Conservation (phyloP, 257 asterid genomes). For the Solanum ossicruentum region DNA sequence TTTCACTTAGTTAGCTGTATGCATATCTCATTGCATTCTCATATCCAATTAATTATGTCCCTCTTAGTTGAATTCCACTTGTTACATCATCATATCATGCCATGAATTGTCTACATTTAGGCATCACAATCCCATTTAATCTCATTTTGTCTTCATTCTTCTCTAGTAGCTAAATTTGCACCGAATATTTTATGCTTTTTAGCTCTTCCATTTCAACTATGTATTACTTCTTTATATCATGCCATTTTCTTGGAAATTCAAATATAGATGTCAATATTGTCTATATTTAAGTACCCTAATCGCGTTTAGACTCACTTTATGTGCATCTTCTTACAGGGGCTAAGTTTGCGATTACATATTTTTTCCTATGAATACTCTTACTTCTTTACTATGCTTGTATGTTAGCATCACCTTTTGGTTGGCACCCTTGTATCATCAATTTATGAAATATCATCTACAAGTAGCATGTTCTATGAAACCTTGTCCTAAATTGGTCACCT, state of each 20-base stretch:
- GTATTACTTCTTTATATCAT: neutral
- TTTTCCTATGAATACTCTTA: neutral
- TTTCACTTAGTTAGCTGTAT: neutral
- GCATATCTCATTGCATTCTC: neutral
- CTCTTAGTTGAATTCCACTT: neutral
- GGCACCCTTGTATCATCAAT: neutral
- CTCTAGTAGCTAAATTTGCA: neutral
- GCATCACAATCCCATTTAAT: neutral
- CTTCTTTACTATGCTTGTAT: neutral
- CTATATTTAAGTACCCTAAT: neutral
- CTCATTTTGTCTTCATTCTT: neutral
- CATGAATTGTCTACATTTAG: neutral
- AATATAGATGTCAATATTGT: neutral
- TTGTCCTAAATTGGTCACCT: neutral
- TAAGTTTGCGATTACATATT: neutral
- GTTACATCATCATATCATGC: neutral
- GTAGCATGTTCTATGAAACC: neutral
- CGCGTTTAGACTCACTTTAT: neutral
- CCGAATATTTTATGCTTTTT: neutral
- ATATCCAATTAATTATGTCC: neutral
- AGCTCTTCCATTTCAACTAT: neutral
- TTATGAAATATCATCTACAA: neutral
- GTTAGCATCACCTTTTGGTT: neutral
- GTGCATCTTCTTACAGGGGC: neutral
- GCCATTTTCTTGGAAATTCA: neutral